phyloP scores from a whole-genome alignment of 1,284 basidiomycete species.

The Cystobasidium slooffiae region DNA sequence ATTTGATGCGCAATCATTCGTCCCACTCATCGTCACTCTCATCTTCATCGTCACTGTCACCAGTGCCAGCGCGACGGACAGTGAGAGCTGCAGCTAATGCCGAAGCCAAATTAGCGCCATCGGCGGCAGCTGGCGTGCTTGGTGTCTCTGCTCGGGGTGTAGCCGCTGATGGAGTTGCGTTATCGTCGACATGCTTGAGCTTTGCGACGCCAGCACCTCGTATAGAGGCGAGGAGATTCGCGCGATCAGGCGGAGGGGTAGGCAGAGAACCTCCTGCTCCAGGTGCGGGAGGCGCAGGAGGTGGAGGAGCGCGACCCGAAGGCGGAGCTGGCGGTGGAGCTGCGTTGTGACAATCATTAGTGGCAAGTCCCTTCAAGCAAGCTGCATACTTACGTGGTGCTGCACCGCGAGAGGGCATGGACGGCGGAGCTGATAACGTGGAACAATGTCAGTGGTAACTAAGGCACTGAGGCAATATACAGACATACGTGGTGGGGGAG shows the following conservation, averaged over 20 bases:
- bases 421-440: background rate
- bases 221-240: conserved; percentile 44
- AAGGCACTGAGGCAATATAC: background rate
- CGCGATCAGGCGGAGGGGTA: conserved; percentile 52
- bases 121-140: conserved; percentile 22
- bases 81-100: conserved; percentile 45
- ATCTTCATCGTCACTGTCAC: conserved; percentile 43
- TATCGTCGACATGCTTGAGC: conserved; percentile 36
- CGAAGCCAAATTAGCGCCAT: conserved; percentile 37
- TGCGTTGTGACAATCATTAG: conserved; percentile 52
- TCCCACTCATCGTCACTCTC: conserved; percentile 47
- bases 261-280: background rate
- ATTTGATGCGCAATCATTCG: background rate
- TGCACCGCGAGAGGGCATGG: conserved; percentile 31
- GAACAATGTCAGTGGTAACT: background rate
- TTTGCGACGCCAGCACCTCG: conserved; percentile 33
- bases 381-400: conserved; percentile 30
- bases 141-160: background rate
- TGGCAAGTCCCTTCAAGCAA: background rate
- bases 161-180: background rate
- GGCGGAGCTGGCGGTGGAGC: conserved; percentile 56
- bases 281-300: conserved; percentile 25
- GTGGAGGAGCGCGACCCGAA: conserved; percentile 28
- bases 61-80: conserved; percentile 44
- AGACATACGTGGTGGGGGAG: conserved; percentile 42